A percentile compares a stretch with the other conserved stretches of the same genome.
phyloP scores from a whole-genome alignment of 805 yeast species.

The Saccharomycodes ludwigii region DNA sequence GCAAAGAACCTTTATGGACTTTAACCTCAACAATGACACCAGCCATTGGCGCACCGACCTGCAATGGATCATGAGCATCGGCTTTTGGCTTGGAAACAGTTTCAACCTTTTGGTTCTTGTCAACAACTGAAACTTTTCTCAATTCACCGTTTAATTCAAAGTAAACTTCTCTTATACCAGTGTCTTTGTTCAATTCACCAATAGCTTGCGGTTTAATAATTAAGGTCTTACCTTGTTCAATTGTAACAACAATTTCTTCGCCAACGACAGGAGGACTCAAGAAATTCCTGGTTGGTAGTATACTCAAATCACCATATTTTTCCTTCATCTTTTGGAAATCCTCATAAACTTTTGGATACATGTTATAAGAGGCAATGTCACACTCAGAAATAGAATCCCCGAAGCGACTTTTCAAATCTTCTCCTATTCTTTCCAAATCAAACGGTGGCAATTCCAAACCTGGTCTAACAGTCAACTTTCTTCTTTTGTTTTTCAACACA shows the following conservation, averaged over 20 bases:
- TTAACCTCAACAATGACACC: slow-evolving; percentile 95
- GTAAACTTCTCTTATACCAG: slow-evolving; percentile 92
- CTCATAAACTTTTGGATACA: slow-evolving; percentile 98
- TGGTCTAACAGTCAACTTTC: slow-evolving; percentile 80
- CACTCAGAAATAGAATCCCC: slow-evolving; percentile 61
- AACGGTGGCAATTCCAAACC: slow-evolving; percentile 84
- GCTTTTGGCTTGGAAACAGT: slow-evolving; percentile 84
- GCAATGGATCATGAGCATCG: slow-evolving; percentile 72
- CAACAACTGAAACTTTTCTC: slow-evolving; percentile 88
- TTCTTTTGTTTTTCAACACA: slow-evolving; percentile 82
- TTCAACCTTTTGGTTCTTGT: slow-evolving; percentile 77
- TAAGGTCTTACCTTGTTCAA: slow-evolving; percentile 89
- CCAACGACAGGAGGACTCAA: slow-evolving; percentile 77
- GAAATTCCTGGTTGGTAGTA: slow-evolving; percentile 86
- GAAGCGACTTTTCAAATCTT: slow-evolving; percentile 65
- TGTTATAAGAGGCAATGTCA: slow-evolving; percentile 90
- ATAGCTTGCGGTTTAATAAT: slow-evolving; percentile 86
- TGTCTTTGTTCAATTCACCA: slow-evolving; percentile 73
- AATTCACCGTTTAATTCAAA: slow-evolving; percentile 97
- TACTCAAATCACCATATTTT: slow-evolving; percentile 84
- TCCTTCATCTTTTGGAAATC: slow-evolving; percentile 63
- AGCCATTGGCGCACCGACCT: slow-evolving; percentile 98
- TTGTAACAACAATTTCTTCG: slow-evolving; percentile 79
- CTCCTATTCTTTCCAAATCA: slow-evolving; percentile 58
- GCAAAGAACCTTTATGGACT: slow-evolving; percentile 75